These are phyloP conservation scores for Chlorencoelia australis DNA, from an alignment of 2,329 filamentous ascomycete species.

Conservation along the genomic window DNA sequence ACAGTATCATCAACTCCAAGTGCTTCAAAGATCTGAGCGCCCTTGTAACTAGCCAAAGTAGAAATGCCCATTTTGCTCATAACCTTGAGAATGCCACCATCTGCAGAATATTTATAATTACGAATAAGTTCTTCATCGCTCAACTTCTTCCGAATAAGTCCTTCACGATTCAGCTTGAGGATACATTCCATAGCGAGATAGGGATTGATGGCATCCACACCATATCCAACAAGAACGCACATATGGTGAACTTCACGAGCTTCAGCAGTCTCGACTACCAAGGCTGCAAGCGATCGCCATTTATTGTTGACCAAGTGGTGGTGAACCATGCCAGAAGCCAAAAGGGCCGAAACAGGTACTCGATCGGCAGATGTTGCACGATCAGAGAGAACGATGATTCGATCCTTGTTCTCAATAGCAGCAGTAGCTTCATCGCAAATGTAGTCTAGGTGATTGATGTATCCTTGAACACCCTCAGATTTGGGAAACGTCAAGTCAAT, in stretches of 20 bases:
- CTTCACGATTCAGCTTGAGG: conserved; percentile 89
- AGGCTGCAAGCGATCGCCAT: conserved; percentile 80
- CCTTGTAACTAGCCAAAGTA: conserved; percentile 92
- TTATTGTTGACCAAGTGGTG: conserved; percentile 93
- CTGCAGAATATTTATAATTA: conserved; percentile 95
- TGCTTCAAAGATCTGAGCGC: conserved; percentile 94
- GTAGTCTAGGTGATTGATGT: conserved; percentile 74
- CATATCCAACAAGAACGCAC: conserved; percentile 95
- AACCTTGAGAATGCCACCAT: conserved; percentile 94
- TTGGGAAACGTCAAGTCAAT: conserved; percentile 95
- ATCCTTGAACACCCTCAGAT: conserved; percentile 69
- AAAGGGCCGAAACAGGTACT: conserved; percentile 73
- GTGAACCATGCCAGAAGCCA: conserved; percentile 89
- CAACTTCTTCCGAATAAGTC: conserved; percentile 83
- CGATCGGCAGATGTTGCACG: conserved; percentile 74
- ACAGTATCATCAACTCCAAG: conserved; percentile 87
- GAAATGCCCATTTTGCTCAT: conserved; percentile 99
- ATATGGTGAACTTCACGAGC: conserved; percentile 97
- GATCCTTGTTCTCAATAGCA: conserved; percentile 74
- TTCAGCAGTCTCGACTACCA: conserved; percentile 87
- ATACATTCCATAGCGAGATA: conserved; percentile 96
- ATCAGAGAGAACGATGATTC: conserved; percentile 82
- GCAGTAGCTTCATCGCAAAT: conserved; percentile 80
- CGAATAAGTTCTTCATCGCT: conserved; percentile 72
- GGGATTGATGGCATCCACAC: conserved; percentile 87